phyloP scores from a whole-genome alignment of 2,329 filamentous ascomycete genomes.

The Tolypocladium capitatum region DNA sequence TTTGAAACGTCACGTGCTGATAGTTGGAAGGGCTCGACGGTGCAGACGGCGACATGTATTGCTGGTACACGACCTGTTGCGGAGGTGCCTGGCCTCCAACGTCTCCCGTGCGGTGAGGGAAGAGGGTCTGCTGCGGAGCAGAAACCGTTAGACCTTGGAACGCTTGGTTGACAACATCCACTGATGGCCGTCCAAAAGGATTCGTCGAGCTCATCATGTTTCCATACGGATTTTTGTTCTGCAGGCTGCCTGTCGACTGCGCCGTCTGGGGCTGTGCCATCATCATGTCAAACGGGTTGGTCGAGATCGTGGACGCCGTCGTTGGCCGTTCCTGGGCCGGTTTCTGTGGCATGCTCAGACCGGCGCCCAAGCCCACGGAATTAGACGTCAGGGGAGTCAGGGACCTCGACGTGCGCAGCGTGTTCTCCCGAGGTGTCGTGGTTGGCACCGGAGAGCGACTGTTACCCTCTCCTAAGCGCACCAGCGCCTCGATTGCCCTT shows the following conservation, averaged over 20 bases:
- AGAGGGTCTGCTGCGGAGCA: slow-evolving; percentile 41
- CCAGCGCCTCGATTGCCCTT: slow-evolving; percentile 70
- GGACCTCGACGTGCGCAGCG: slow-evolving; percentile 34
- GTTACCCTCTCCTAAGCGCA: slow-evolving; percentile 64
- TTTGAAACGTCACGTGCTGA: slow-evolving; percentile 25
- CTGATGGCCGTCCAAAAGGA: slow-evolving; percentile 47
- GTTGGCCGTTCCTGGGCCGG: slow-evolving; percentile 19
- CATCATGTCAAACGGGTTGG: slow-evolving; percentile 55
- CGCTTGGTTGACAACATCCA: slow-evolving; percentile 44
- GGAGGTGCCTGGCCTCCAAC: slow-evolving; percentile 26
- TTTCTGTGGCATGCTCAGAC: slow-evolving; percentile 18
- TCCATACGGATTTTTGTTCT: slow-evolving; percentile 41
- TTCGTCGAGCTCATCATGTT: slow-evolving; percentile 40
- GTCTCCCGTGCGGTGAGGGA: slow-evolving; percentile 65
- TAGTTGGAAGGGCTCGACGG: slow-evolving; percentile 28
- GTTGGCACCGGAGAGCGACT: slow-evolving; percentile 25
- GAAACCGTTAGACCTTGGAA: slow-evolving; percentile 66
- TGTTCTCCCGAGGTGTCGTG: slow-evolving; percentile 30
- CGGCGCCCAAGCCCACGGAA: slow-evolving; percentile 17
- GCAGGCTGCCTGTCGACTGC: slow-evolving; percentile 49
- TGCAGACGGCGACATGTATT: slow-evolving; percentile 28
- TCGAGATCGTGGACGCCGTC: slow-evolving; percentile 35
- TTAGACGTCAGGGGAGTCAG: slow-evolving; percentile 38
- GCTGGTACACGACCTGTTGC: slow-evolving; percentile 28
- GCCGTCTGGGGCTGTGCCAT: slow-evolving; percentile 46